phyloP scores from a whole-genome alignment of 192 early-diverging fungal species.

The Rhizoclosmatium sp. region DNA sequence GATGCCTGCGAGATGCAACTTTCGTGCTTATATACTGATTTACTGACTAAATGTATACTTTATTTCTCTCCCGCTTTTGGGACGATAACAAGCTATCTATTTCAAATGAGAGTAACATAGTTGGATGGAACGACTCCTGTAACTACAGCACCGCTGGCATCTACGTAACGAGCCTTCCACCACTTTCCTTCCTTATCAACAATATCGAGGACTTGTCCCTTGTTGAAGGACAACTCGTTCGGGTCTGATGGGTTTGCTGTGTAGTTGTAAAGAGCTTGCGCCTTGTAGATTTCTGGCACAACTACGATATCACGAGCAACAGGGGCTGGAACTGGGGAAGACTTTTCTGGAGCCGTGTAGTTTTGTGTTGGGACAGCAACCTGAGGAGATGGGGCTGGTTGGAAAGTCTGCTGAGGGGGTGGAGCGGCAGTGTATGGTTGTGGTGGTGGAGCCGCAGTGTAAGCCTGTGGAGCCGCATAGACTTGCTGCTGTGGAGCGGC shows the following conservation, averaged over 20 bases:
- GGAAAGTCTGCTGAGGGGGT: too few relatives aligned
- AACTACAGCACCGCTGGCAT: conserved; percentile 61
- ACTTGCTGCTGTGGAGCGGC: background rate
- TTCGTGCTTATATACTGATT: too few relatives aligned
- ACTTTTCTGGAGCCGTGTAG: too few relatives aligned
- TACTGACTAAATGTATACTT: too few relatives aligned
- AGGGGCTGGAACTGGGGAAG: background rate
- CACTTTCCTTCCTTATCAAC: conserved; percentile 94
- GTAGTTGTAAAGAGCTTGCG: conserved; percentile 51
- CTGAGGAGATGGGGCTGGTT: too few relatives aligned
- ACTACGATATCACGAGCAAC: background rate
- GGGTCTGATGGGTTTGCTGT: conserved; percentile 90
- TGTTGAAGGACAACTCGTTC: conserved; percentile 88
- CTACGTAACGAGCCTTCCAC: conserved; percentile 90
- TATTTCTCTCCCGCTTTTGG: too few relatives aligned
- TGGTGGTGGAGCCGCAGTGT: too few relatives aligned
- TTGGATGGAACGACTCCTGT: conserved; percentile 95
- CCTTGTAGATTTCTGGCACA: background rate
- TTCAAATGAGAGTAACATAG: conserved; percentile 55
- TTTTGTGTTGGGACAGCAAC: too few relatives aligned
- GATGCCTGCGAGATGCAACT: too few relatives aligned
- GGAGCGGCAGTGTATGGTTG: too few relatives aligned
- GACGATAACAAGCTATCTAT: too few relatives aligned
- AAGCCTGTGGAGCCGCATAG: too few relatives aligned
- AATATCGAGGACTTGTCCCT: conserved; percentile 88